Base-by-base conservation (phyloP, 1,284 basidiomycete species). In the Dichomitus squalens region DNA sequence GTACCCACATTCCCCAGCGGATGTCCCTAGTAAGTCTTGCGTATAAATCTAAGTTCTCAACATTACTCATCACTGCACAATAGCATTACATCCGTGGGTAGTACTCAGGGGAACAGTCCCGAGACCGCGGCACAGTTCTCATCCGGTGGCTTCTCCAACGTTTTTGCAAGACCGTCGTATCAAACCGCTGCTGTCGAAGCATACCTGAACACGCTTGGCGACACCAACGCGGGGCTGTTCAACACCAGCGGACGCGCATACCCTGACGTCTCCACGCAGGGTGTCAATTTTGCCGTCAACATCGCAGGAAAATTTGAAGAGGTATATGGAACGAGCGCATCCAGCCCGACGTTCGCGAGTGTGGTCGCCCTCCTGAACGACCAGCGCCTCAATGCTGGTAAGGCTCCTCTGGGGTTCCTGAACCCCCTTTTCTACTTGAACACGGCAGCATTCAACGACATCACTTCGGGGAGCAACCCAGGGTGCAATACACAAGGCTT, bases 361-460 rank as follows among this genome's bases (percentile, higher is more conserved):
- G 70, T 90, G 51, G 66, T 89, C 2, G 74, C 83, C 2, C 75
- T 88, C 59, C 70, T 89, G 55, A 90, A 90, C 63, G 87, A 89
- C 63, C 79, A 75, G 5, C 76, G 79, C 14, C 64, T 82, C n/a
- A 66, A 66, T 3, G 70, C 70, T 7, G 76, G 79, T 0, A 76
- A 76, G 60, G 59, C 73, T 7, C 54, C 81, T 14, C 72, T 87
- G 12, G 85, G 85, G 0, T 87, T 86, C 71, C 70, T 87, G 51
- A 87, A 88, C 66, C 85, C 83, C 4, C 75, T 82, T 58, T 39
- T 63, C 51, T 63, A 63, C 40, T 44, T 47, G n/a, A 23, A 31
- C 21, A 56, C 43, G 2, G 27, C 51, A 39, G 63, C 63, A 25
- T 64, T 68, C 57, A 54, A 50, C 39, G 67, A 67, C 46, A 55